Base-by-base conservation (phyloP, 2,329 filamentous ascomycete species). In the Amesomyces nigricolor region DNA sequence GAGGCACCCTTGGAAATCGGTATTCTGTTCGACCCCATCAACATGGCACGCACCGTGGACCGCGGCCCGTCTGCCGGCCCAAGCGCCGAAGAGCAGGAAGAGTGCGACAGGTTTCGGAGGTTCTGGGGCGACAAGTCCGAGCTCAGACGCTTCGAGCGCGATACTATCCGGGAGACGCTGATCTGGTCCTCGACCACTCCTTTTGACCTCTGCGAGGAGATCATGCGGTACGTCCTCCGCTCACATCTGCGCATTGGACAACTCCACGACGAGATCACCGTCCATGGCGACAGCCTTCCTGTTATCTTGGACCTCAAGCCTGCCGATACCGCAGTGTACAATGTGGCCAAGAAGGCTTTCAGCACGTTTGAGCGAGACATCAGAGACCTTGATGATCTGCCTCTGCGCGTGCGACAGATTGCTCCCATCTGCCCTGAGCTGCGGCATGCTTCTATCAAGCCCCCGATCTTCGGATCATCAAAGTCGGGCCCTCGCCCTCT, bases 41-140 rank as follows among this genome's bases (percentile, higher is more conserved):
- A 89, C 63, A 85, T 87, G 65, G 76, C 80, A 53, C 86, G 91
- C 32, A 79, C 85, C 46, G 88, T 96, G 59, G 94, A 99, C 62
- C 88, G 91, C 68, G 94, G 94, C 0, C 94, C 94, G 5, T 75
- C 86, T 1, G 63, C 62, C 3, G 63, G 63, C 9, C 49, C 61
- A 16, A 64, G 54, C 1, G 89, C 90, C 2, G 91, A 97, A 67
- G 82, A 94, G 58, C 91, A 92, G 70, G 85, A 87, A 61, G 89
- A 90, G 60, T 87, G 91, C 22, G 83, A 85, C 9, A 79, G 79
- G 32, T 99, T 96, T 70, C 88, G 89, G 37, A 82, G 86, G 35
- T 97, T 99, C 68, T 99, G 95, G 94, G 94, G 92, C 6, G 87
- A 92, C 9, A 95, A 94, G 68, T 83, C 94, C 1, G 94, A 99